phyloP scores from a whole-genome alignment of 441 rosid genomes.

The Lepidium campestre region DNA sequence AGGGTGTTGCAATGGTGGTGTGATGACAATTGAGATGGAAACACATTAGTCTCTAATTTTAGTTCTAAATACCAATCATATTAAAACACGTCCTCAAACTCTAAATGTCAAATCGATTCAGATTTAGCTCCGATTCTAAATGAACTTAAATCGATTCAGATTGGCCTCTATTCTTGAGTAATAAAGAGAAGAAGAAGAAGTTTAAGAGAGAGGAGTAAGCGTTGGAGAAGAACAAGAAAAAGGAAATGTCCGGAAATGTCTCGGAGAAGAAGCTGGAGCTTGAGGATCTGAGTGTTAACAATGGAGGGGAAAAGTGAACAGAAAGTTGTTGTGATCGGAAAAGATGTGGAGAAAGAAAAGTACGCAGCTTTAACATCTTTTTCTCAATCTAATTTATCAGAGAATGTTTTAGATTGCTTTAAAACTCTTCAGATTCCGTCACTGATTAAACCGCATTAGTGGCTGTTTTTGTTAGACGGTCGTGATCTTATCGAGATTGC shows the following conservation, averaged over 20 bases:
- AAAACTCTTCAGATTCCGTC: constrained; percentile 70
- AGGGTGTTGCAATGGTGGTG: background rate
- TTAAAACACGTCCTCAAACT: no score
- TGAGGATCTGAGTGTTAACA: background rate
- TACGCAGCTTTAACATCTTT: constrained; percentile 56
- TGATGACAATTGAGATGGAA: constrained; percentile 1
- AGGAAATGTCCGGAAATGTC: background rate
- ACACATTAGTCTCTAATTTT: no score
- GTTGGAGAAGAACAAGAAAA: constrained; percentile 21
- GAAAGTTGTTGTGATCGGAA: constrained; percentile 57
- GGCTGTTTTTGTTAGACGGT: constrained; percentile 87
- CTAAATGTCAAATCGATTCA: no score
- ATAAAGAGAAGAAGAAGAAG: constrained; percentile 43
- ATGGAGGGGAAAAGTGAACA: constrained; percentile 30
- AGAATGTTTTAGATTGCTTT: constrained; percentile 67
- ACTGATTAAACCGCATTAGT: constrained; percentile 80
- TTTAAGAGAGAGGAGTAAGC: constrained; percentile 35
- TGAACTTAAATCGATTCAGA: no score
- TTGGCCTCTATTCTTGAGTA: no score
- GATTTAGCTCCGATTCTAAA: no score
- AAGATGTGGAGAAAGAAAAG: constrained; percentile 49
- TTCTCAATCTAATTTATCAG: constrained; percentile 53
- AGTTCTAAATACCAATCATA: no score
- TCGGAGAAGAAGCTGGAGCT: background rate
- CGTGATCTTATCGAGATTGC: constrained; percentile 95